These are phyloP conservation scores for Xylaria grammica DNA, from an alignment of 495 filamentous ascomycete genomes.

Conservation along the genomic window DNA sequence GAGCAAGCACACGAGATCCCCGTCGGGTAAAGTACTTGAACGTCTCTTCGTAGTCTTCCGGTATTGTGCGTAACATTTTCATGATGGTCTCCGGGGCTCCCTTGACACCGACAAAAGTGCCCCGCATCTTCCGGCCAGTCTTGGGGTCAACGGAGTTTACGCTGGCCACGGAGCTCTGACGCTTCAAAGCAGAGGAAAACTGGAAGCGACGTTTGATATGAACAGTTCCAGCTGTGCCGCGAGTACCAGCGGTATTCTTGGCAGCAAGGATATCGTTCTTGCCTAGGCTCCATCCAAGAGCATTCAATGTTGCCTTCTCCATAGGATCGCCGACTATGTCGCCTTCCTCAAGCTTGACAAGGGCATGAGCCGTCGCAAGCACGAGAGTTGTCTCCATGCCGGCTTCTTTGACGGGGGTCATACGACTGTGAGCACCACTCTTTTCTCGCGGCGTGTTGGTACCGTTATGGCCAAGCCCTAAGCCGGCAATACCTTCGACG, in stretches of 20 bases:
- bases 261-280: slow-evolving; percentile 79
- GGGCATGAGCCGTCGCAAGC: slow-evolving; percentile 90
- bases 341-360: slow-evolving; percentile 95
- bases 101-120: slow-evolving; percentile 93
- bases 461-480: slow-evolving; percentile 69
- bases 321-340: slow-evolving; percentile 98
- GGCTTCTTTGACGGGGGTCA: slow-evolving; percentile 68
- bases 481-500: slow-evolving; percentile 94
- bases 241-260: slow-evolving; percentile 54
- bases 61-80: slow-evolving; percentile 83
- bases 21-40: slow-evolving; percentile 97
- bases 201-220: slow-evolving; percentile 97
- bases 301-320: slow-evolving; percentile 92
- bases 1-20: slow-evolving; percentile 88
- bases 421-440: slow-evolving; percentile 77
- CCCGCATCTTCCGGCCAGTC: slow-evolving; percentile 71
- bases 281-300: slow-evolving; percentile 89
- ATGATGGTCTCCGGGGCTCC: slow-evolving; percentile 96
- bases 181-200: slow-evolving; percentile 95
- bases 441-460: slow-evolving; percentile 69
- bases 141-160: slow-evolving; percentile 69
- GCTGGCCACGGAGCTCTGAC: slow-evolving; percentile 91
- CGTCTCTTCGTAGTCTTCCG: slow-evolving; percentile 93
- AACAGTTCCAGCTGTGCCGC: slow-evolving; percentile 61
- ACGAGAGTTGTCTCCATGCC: slow-evolving; percentile 87